Base-by-base conservation (phyloP, 2,329 filamentous ascomycete species). In the Epichloe amarillans region DNA sequence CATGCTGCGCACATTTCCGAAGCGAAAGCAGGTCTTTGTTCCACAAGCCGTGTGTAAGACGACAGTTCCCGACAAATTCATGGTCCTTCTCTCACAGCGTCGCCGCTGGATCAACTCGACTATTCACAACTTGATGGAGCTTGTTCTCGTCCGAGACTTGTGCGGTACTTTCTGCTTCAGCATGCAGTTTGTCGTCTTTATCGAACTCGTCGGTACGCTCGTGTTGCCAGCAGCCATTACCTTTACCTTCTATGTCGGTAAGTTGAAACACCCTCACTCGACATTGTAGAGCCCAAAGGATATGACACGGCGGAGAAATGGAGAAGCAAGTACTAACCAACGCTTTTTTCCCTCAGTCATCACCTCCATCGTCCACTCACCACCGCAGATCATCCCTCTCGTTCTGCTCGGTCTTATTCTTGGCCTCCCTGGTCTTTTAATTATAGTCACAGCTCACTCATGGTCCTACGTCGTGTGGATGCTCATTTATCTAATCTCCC, bases 131-230 rank as follows among this genome's bases (percentile, higher is more conserved):
- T 74, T 98, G 43, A 96, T 98, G 87, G 93, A 98, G 69, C 80
- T 98, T 53, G 83, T 97, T 49, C 79, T 98, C 36, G 94, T 98
- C 43, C 82, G 90, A 56, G 93, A 98, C 72, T 79, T 98, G 15
- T 98, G 93, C 64, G 93, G 93, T 57, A 98, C 93, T 3, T 98
- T 98, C 73, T 98, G 94, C 75, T 98, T 98, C 75, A 95, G 88
- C 68, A 98, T 98, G 93, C 93, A 98, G 70, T 98, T 98, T 65
- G 84, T 98, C 57, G 85, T 98, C 55, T 95, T 90, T 65, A 86
- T 98, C 62, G 93, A 98, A 70, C 76, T 98, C 50, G 79, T 97
- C 50, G 93, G 93, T 60, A 98, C 94, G 2, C 75, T 98, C 50
- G 93, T 98, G 11, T 76, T 98, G 21, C 93, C 93, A 2, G 94